These are phyloP conservation scores for Candida silvicultrix DNA, from an alignment of 805 yeast genomes.

Conservation along the genomic window DNA sequence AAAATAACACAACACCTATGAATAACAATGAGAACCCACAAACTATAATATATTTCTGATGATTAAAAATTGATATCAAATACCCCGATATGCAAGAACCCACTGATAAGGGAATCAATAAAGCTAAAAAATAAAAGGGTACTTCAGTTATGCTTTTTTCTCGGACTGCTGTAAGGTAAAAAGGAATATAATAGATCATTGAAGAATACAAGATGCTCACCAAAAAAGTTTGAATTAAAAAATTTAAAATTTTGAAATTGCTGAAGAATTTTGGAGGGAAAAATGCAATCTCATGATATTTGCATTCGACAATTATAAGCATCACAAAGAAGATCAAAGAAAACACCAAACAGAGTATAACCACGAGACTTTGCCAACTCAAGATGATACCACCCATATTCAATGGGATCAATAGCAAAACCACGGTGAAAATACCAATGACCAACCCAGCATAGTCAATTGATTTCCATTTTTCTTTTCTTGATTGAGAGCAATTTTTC, in stretches of 20 bases:
- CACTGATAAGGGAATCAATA: conserved; percentile 37
- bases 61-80: conserved; percentile 36
- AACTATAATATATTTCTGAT: conserved; percentile 34
- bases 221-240: conserved; percentile 33
- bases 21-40: conserved; percentile 38
- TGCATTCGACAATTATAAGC: conserved; percentile 41
- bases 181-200: conserved; percentile 41
- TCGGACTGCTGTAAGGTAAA: conserved; percentile 32
- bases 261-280: conserved; percentile 40
- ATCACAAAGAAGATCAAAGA: conserved; percentile 28
- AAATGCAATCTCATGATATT: conserved; percentile 42
- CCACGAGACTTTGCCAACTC: conserved; percentile 35
- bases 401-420: conserved; percentile 42
- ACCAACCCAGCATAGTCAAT: conserved; percentile 31
- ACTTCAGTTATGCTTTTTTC: conserved; percentile 27
- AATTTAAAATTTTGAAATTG: conserved; percentile 27
- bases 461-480: neutral
- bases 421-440: conserved; percentile 37
- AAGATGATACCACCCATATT: conserved; percentile 49
- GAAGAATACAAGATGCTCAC: conserved; percentile 43
- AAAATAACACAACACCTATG: conserved; percentile 30
- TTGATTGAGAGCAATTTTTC: too few relatives aligned
- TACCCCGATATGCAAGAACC: conserved; percentile 39
- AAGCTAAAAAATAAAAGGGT: conserved; percentile 24
- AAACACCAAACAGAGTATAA: conserved; percentile 25